Evolutionary conservation across 768 basidiomycete genomes (phyloP), one percentile per base, ranked within the genome.

Genomic region (Crassisporium funariophilum): DNA sequence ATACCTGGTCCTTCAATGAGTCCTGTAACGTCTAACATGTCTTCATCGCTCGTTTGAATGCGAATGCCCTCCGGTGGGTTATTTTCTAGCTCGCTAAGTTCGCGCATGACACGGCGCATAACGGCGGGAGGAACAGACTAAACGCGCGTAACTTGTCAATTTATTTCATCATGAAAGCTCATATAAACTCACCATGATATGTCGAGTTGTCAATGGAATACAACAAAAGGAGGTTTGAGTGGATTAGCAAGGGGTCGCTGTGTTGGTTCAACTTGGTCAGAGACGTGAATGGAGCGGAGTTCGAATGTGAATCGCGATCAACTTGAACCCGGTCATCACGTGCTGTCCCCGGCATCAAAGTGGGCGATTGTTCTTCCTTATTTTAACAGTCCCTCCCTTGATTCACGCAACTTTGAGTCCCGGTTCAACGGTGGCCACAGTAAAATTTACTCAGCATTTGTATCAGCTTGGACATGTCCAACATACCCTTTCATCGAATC

Each of bases 61-160:
- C 94, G 84, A 62, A 97, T 91, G n/a, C 93, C 94, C 60, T 97
- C 94, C 10, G 88, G 89, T 25, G 94, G 94, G 52, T 74, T 84
- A 51, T 77, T 86, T 67, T 84, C 83, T 49, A 98, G 80, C 56
- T 89, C 85, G 29, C 74, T 77, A 35, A 94, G 76, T 70, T 97
- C 94, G 43, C 89, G 84, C 78, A 95, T 88, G 60, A 97, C 71
- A 50, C 90, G 86, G 54, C 93, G 91, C 70, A 91, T 79, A 33
- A 82, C 82, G 47, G 79, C 64, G 47, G 84, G 78, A 54, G 72
- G 54, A 44, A 75, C 59, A 58, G 73, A 67, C 76, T 78, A 31
- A 33, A 49, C 20, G 33, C 13, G 8, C 13, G 19, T 36, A 17
- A 53, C 31, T 13, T n/a, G 13, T 33, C 8, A 33, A 22, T n/a